A percentile compares a stretch with the other conserved stretches of the same genome.
Evolutionary conservation across 768 basidiomycete species (phyloP).

Genomic region (Candolleomyces efflorescens): DNA sequence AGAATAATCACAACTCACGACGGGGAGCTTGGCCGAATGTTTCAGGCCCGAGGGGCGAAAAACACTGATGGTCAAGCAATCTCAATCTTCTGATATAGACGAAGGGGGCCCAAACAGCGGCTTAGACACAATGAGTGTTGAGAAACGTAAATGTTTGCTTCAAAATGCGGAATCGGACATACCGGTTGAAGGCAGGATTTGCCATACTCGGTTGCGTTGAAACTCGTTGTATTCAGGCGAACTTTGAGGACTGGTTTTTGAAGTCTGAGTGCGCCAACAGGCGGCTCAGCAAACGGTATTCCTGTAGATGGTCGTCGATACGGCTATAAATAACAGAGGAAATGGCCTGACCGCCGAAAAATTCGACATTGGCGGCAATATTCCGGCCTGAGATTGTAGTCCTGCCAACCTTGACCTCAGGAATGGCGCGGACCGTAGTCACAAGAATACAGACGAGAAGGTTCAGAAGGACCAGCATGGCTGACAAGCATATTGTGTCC

Average conservation of each 20-base stretch:
- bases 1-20: constrained; percentile 24
- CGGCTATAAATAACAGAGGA: constrained; percentile 4
- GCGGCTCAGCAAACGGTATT: constrained; percentile 55
- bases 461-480: not conserved
- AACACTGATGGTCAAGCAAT: constrained; percentile 57
- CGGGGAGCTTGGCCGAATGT: constrained; percentile 28
- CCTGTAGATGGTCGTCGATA: constrained; percentile 19
- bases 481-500: too few species aligned
- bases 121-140: not conserved
- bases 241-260: constrained; percentile 42
- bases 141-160: not conserved
- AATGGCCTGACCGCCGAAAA: constrained; percentile 37
- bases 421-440: constrained; percentile 15
- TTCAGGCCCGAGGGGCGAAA: constrained; percentile 40
- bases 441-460: not conserved
- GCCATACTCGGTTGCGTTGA: constrained; percentile 47
- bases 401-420: constrained; percentile 33
- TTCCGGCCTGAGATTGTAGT: constrained; percentile 35
- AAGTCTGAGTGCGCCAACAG: constrained; percentile 44
- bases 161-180: constrained; percentile 6
- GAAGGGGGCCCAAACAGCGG: not conserved
- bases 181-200: constrained; percentile 47
- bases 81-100: constrained; percentile 52
- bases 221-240: constrained; percentile 23
- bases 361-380: constrained; percentile 33